A percentile compares a stretch with the other conserved stretches of the same genome.
Evolutionary conservation across 1,284 basidiomycete genomes (phyloP).

Genomic region (Ceratobasidium sp.): DNA sequence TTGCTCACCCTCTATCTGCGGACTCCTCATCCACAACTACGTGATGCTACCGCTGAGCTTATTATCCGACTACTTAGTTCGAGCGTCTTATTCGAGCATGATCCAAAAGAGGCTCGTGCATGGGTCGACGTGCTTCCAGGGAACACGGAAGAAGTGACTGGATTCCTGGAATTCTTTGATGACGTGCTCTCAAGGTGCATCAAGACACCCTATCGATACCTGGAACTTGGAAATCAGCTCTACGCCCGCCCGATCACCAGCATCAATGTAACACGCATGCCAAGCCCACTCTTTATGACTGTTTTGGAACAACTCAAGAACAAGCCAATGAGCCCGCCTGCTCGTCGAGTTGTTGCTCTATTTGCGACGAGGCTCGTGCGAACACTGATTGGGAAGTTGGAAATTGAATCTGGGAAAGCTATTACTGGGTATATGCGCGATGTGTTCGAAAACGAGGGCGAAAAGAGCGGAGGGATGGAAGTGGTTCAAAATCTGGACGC

Average conservation of each 20-base stretch:
- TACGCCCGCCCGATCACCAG: constrained; percentile 37
- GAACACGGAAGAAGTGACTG: constrained; percentile 67
- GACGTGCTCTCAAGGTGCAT: constrained; percentile 88
- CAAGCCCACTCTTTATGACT: constrained; percentile 83
- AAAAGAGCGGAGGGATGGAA: not conserved
- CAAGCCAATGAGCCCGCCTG: constrained; percentile 54
- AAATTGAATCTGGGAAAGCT: not conserved
- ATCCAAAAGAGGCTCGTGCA: constrained; percentile 76
- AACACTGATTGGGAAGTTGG: constrained; percentile 25
- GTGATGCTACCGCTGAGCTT: constrained; percentile 69
- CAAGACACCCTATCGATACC: constrained; percentile 89
- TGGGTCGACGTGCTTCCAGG: constrained; percentile 79
- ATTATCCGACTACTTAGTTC: constrained; percentile 73
- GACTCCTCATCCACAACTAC: constrained; percentile 68
- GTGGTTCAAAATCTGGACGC: not conserved
- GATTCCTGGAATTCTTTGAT: constrained; percentile 83
- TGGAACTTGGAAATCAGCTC: constrained; percentile 71
- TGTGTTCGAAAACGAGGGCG: constrained; percentile 15
- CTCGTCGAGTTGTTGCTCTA: constrained; percentile 2
- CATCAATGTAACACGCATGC: constrained; percentile 53
- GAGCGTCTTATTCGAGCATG: constrained; percentile 87
- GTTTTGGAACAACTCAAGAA: constrained; percentile 81
- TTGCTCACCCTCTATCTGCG: constrained; percentile 75
- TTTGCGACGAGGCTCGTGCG: constrained; percentile 20
- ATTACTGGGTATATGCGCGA: constrained; percentile 36